These are phyloP conservation scores for Rutstroemia sp. DNA, from an alignment of 2,329 filamentous ascomycete genomes.

Conservation along the genomic window DNA sequence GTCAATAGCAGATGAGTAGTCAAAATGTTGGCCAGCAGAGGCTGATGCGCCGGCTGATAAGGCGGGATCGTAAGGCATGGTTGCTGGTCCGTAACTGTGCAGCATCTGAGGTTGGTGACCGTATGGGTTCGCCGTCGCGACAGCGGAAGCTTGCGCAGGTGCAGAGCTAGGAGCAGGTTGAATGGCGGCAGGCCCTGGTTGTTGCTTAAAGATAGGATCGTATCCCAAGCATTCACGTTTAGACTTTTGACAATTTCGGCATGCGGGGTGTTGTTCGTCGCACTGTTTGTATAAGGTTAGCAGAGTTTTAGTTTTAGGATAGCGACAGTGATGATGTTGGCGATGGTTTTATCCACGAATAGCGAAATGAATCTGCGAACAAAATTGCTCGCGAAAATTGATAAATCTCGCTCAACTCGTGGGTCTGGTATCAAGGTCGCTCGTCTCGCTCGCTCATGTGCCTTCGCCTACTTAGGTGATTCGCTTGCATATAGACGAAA, in stretches of 20 bases:
- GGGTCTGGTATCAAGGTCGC: conserved; percentile 10
- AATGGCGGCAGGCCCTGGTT: conserved; percentile 59
- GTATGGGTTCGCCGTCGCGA: conserved; percentile 36
- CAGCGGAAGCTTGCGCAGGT: conserved; percentile 20
- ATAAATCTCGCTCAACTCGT: conserved; percentile 8
- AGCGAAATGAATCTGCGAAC: conserved; percentile 1
- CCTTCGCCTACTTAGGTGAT: conserved; percentile 32
- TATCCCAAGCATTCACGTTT: conserved; percentile 83
- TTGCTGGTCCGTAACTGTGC: conserved; percentile 32
- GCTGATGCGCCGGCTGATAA: conserved; percentile 36
- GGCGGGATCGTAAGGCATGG: conserved; percentile 28
- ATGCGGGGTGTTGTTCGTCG: conserved; percentile 90
- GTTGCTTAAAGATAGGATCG: conserved; percentile 77
- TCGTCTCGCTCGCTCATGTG: conserved; percentile 25
- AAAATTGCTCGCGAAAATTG: conserved; percentile 4
- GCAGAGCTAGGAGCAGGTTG: conserved; percentile 56
- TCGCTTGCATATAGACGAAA: conserved; percentile 31
- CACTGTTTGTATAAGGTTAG: conserved; percentile 51
- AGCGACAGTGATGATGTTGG: not conserved
- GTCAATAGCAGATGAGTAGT: conserved; percentile 57
- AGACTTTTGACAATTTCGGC: conserved; percentile 83
- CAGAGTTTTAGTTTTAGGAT: conserved; percentile 3
- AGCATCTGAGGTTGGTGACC: conserved; percentile 39
- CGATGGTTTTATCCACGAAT: conserved; percentile 2
- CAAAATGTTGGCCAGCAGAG: conserved; percentile 41